A percentile compares a stretch with the other conserved stretches of the same genome.
These are phyloP conservation scores for Trametes hirsuta DNA, from an alignment of 1,284 basidiomycete species.

Conservation along the genomic window DNA sequence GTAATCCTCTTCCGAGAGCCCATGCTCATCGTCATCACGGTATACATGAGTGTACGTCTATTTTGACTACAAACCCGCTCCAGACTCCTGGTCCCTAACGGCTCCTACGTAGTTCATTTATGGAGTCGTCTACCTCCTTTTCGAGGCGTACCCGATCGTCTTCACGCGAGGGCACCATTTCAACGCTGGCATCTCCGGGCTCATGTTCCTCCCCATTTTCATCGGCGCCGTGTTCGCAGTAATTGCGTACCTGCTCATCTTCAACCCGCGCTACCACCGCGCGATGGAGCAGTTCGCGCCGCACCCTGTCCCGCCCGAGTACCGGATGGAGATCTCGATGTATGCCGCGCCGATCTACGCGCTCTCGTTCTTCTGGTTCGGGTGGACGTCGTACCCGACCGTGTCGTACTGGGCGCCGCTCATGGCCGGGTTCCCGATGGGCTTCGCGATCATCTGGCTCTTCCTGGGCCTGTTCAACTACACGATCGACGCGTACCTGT, in stretches of 20 bases:
- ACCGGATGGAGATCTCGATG: conserved; percentile 46
- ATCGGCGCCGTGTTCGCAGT: conserved; percentile 38
- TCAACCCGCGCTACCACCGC: conserved; percentile 36
- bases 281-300: conserved; percentile 39
- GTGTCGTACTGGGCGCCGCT: conserved; percentile 37
- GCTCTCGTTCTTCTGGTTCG: conserved; percentile 47
- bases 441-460: conserved; percentile 34
- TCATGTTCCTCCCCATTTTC: conserved; percentile 51
- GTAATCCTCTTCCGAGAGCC: conserved; percentile 47
- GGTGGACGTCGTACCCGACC: conserved; percentile 43
- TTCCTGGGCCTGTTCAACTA: conserved; percentile 41
- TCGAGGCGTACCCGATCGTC: conserved; percentile 39
- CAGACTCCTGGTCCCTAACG: not conserved
- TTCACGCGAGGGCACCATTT: conserved; percentile 38
- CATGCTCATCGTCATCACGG: conserved; percentile 45
- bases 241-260: conserved; percentile 31
- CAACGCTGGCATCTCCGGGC: conserved; percentile 42
- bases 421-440: conserved; percentile 33
- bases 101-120: conserved; percentile 39
- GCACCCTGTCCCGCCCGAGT: conserved; percentile 47
- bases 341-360: conserved; percentile 46
- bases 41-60: conserved; percentile 45
- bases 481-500: conserved; percentile 43
- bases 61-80: not conserved
- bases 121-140: conserved; percentile 46